Percentiles rank a stretch among this genome's conserved stretches.
Evolutionary conservation across 805 yeast genomes (phyloP).

Genomic region (Scheffersomyces lignosus): DNA sequence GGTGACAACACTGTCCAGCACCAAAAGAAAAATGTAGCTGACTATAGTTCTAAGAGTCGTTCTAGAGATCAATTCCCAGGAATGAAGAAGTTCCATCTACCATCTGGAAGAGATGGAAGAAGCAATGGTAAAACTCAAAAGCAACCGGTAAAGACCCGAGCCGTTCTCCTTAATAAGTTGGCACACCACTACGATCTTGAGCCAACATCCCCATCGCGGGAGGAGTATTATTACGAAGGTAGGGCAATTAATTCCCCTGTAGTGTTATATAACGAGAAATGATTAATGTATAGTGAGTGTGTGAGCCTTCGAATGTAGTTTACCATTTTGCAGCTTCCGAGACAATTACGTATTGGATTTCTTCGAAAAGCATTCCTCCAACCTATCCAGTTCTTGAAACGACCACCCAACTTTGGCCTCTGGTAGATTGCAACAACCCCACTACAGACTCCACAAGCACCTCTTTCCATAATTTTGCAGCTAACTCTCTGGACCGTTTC

Average conservation of each 20-base stretch:
- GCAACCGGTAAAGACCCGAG: conserved; percentile 6
- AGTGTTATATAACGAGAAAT: not conserved
- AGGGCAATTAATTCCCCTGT: not conserved
- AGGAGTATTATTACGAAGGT: not conserved
- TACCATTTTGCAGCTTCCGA: too few relatives aligned
- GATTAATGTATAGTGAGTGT: too few relatives aligned
- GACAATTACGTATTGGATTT: too few relatives aligned
- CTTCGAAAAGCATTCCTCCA: too few relatives aligned
- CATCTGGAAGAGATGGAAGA: not conserved
- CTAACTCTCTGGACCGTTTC: too few relatives aligned
- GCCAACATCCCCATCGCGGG: too few relatives aligned
- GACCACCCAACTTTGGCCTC: too few relatives aligned
- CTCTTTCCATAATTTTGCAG: too few relatives aligned
- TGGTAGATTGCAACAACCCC: too few relatives aligned
- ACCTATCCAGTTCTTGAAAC: too few relatives aligned
- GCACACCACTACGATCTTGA: conserved; percentile 6
- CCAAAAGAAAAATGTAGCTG: not conserved
- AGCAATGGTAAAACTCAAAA: not conserved
- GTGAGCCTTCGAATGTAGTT: too few relatives aligned
- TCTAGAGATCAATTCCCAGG: conserved; percentile 5
- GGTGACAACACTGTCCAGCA: not conserved
- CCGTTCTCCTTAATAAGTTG: conserved; percentile 5
- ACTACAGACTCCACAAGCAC: too few relatives aligned
- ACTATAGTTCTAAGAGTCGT: not conserved
- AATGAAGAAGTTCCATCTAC: conserved; percentile 13